phyloP scores from a whole-genome alignment of 352 stramenopile species.

The Aphanomyces astaci region DNA sequence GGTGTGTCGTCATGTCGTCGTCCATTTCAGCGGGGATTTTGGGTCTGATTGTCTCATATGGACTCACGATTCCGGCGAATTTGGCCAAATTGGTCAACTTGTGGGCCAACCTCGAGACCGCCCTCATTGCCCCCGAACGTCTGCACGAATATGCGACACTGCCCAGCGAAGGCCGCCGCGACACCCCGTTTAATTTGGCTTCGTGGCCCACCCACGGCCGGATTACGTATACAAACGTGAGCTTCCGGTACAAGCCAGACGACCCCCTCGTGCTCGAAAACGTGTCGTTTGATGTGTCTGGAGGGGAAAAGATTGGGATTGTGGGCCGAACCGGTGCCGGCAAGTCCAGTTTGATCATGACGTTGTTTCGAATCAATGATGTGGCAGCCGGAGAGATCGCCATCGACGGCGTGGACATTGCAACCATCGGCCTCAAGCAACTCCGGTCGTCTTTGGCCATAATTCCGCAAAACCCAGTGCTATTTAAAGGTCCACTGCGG shows the following conservation, averaged over 20 bases:
- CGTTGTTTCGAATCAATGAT: constrained; percentile 38
- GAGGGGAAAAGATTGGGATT: constrained; percentile 23
- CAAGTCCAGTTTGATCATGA: constrained; percentile 26
- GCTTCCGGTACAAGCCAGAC: constrained; percentile 23
- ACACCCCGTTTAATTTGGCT: background rate
- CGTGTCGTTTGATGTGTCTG: constrained; percentile 13
- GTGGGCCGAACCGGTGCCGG: constrained; percentile 26
- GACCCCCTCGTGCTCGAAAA: constrained; percentile 27
- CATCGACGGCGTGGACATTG: constrained; percentile 27
- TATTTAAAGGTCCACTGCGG: constrained; percentile 77
- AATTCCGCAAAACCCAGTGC: constrained; percentile 27
- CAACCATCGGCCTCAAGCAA: constrained; percentile 20
- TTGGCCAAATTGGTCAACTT: constrained; percentile 85
- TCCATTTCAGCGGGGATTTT: background rate
- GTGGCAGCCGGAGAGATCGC: constrained; percentile 38
- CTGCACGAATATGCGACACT: constrained; percentile 78
- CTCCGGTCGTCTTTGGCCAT: constrained; percentile 25
- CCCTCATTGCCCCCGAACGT: too few relatives aligned
- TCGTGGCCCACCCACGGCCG: constrained; percentile 1
- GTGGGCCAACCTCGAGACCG: constrained; percentile 58
- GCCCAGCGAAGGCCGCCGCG: background rate
- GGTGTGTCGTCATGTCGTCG: background rate
- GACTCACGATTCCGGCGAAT: background rate
- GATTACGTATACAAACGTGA: constrained; percentile 7
- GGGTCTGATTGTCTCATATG: constrained; percentile 12